Base-by-base conservation (phyloP, 2,329 filamentous ascomycete genomes). In the Shiraia bambusicola region DNA sequence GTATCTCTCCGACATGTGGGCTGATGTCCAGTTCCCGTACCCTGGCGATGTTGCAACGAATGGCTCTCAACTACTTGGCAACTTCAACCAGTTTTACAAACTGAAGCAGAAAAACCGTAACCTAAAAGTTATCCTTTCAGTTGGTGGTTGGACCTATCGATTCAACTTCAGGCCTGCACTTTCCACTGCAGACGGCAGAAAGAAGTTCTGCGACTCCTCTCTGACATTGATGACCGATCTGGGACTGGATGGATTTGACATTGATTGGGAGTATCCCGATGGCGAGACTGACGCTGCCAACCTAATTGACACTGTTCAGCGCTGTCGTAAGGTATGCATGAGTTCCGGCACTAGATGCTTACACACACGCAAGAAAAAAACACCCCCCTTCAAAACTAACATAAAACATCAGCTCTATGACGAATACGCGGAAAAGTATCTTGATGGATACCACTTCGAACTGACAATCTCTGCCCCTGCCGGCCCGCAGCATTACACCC, bases 111-210 rank as follows among this genome's bases (percentile, higher is more conserved):
- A 77, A 53, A 80, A 93, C 65, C 81, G 87, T 19, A 80, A 86
- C 37, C 70, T 94, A 42, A 94, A 93, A 70, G 76, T 84, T 2
- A 76, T 95, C 8, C 79, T 95, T 3, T 90, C 85, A 41, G 88
- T 93, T 45, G 88, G 88, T 31, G 88, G 88, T 13, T 92, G 84
- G 82, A 84, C 80, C 0, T 88, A 84, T 65, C 87, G 84, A 5
- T 65, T 77, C 63, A 94, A 95, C 72, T 95, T 96, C 69, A 73
- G 79, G 1, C 73, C 72, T 27, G 86, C 88, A 0, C 80, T 81
- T 2, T 81, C 80, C 14, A 84, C 83, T 1, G 73, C 76, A 2
- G 72, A 73, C 5, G 80, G 82, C 10, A 79, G 88, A 9, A 67
- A 72, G 42, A 76, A 54, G 2, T 93, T 94, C 61, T 87, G 86